These are phyloP conservation scores for Naegleria lovaniensis DNA, from an alignment of 208 protist species.

Conservation along the genomic window DNA sequence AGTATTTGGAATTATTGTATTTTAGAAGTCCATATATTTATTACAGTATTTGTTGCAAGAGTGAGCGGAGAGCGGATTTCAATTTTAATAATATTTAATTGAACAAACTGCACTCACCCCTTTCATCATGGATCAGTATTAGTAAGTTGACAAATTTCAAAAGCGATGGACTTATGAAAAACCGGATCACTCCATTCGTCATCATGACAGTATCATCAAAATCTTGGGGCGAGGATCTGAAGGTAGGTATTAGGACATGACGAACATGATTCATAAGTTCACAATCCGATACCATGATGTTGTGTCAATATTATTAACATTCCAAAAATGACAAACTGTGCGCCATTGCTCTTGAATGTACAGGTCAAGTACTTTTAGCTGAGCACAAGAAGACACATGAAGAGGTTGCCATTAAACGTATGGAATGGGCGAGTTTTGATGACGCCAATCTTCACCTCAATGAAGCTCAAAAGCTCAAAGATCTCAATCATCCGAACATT, in stretches of 20 bases:
- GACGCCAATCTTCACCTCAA: neutral
- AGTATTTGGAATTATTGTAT: no score
- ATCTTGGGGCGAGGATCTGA: constrained; percentile 6
- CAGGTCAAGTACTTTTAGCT: neutral
- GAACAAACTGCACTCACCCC: no score
- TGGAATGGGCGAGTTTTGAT: neutral
- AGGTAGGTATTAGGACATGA: neutral
- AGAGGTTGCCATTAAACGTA: constrained; percentile 1
- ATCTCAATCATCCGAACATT: neutral
- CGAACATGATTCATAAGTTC: no score
- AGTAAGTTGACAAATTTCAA: neutral
- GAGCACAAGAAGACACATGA: constrained; percentile 24
- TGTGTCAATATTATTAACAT: no score
- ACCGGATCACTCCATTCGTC: no score
- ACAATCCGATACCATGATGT: no score
- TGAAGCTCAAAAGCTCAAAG: neutral
- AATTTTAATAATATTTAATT: no score
- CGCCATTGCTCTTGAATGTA: no score
- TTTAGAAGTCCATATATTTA: no score
- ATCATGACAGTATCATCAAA: neutral
- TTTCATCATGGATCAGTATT: neutral
- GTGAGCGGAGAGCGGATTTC: no score
- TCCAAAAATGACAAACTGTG: no score
- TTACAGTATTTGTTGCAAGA: no score
- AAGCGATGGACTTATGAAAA: neutral